Evolutionary conservation across 1,139 yeast species (phyloP), one percentile per base, ranked within the genome.

Genomic region (Hansenula anomala): DNA sequence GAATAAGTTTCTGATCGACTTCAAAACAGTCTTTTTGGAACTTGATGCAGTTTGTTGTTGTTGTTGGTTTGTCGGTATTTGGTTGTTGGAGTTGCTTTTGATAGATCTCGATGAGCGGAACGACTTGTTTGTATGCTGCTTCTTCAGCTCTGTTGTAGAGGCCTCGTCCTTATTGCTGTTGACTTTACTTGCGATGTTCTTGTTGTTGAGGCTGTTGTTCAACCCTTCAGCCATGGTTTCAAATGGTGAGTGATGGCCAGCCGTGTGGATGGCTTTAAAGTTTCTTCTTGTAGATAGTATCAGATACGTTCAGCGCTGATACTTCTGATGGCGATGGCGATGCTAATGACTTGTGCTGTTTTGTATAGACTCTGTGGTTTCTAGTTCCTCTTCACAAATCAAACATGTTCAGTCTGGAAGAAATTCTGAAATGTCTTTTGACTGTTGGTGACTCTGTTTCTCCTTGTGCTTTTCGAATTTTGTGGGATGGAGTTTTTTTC

Each of bases 1-100:
- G 20, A 48, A 48, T 7, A 44, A 26, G 19, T 39, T 40, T 29
- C 52, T 43, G 11, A 51, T 36, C 0, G 49, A 28, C 28, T 38
- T 45, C 16, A 45, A 45, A 10, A 23, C 46, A 24, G 22, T 37
- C 23, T 15, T 33, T 27, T 23, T 26, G 11, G 30, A 15, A 5
- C 19, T 17, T 15, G 32, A 9, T n/a, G 7, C 18, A 8, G n/a
- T 25, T 11, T 23, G 29, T 23, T 26, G 16, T 19, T 23, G 2
- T 17, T 22, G 20, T 15, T n/a, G 15, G 16, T 5, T 7, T 31
- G 15, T 4, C 20, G 18, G 13, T 6, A 4, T 11, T 13, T n/a
- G 11, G 8, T 26, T 18, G 19, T 19, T n/a, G 23, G 18, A 23
- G 13, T 20, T 23, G 13, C 34, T 32, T 14, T 15, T 32, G 12